Evolutionary conservation across 2,329 filamentous ascomycete species (phyloP).

Genomic region (Microdochium paspali): DNA sequence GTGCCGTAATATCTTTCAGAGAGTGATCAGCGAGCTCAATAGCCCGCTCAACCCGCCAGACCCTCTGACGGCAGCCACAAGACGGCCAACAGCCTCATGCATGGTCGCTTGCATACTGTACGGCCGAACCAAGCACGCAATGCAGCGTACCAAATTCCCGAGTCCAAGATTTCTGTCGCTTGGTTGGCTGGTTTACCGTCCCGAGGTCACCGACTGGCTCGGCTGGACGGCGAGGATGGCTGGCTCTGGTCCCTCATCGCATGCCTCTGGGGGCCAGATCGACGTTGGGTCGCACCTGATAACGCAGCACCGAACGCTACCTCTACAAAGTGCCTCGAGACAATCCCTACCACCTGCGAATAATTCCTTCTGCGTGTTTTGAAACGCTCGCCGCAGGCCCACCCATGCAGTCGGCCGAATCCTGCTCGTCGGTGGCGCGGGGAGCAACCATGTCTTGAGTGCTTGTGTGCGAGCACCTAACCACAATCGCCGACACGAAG

Average conservation of each 20-base stretch:
- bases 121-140: not conserved
- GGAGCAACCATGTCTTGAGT: no score
- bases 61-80: not conserved
- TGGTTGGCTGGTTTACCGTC: not conserved
- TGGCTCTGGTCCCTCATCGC: not conserved
- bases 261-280: not conserved
- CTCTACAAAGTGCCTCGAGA: no score
- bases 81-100: not conserved
- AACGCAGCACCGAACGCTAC: not conserved
- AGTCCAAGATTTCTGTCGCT: no score
- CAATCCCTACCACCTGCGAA: not conserved
- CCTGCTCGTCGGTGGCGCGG: no score
- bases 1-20: no score
- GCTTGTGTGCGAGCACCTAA: not conserved
- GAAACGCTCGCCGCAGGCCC: not conserved
- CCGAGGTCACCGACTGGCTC: no score
- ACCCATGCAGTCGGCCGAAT: not conserved
- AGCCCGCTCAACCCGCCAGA: no score
- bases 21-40: no score
- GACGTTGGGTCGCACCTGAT: not conserved
- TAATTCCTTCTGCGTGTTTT: not conserved
- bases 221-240: no score
- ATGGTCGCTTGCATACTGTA: not conserved
- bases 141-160: not conserved
- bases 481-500: not conserved